Evolutionary conservation across 495 filamentous ascomycete species (phyloP), one percentile per base, ranked within the genome.

Genomic region (Penicillium coprophilum): DNA sequence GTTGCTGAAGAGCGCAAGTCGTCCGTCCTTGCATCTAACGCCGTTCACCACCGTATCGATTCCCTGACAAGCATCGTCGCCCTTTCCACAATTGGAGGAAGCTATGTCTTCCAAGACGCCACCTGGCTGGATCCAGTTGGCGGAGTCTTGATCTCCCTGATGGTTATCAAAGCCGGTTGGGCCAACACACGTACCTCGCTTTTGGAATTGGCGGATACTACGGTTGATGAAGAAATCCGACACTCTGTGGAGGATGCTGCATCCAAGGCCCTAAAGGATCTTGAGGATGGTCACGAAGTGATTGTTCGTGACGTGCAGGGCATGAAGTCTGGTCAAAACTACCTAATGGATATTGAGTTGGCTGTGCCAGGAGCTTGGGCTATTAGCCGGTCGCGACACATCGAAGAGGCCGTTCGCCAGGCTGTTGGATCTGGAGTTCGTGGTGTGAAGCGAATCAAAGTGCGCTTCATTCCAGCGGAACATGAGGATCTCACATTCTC

Each of bases 81-180:
- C 11, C 79, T 98, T 13, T 71, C 86, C 46, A 91, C 88, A 17
- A 96, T 98, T 64, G 83, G 88, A 27, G 93, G 91, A 30, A 89
- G 90, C n/a, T 92, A 96, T 69, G 71, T 96, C 46, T 82, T 96
- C 36, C 75, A 83, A 24, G 85, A 93, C 61, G 90, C 91, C 39
- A 80, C 85, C 43, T 97, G 92, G 91, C 81, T 97, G 41, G 95
- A 98, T 73, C 91, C 94, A n/a, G 86, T 96, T 48, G 94, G 94
- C 43, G 91, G 94, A 12, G 80, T 97, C 19, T 68, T 96, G 23
- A 96, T 98, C 52, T 95, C 92, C 27, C 66, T 90, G 39, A 88
- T 98, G 85, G 93, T 98, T 21, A 86, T 97, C 64, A 89, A 86
- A 57, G 94, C 94, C 19, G 94, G 94, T 1, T 90, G 84, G 78